A percentile compares a stretch with the other conserved stretches of the same genome.
Evolutionary conservation across 345 rosid genomes (phyloP).

Genomic region (thale cress (Arabidopsis thaliana)): TAIR10.1 NC_003075.7:14847001-14847500

Average conservation of each 20-base stretch:
- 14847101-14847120: slow-evolving; percentile 9
- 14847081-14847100: background rate
- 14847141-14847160: slow-evolving; percentile 16
- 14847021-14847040: slow-evolving; percentile 40
- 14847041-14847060: background rate
- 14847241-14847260: background rate
- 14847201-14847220: background rate
- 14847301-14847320: slow-evolving; percentile 26
- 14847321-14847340: background rate
- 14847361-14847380: background rate
- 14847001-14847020: slow-evolving; percentile 42
- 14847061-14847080: slow-evolving; percentile 12
- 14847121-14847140: slow-evolving; percentile 28
- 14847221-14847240: background rate
- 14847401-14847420: background rate
- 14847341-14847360: background rate
- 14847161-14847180: slow-evolving; percentile 9
- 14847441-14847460: background rate
- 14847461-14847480: slow-evolving; percentile 3
- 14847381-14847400: background rate
- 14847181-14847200: background rate
- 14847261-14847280: too few species aligned
- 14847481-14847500: slow-evolving; percentile 31
- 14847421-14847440: slow-evolving; percentile 7
- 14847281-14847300: background rate